These are phyloP conservation scores for Lentithecium fluviatile DNA, from an alignment of 495 filamentous ascomycete species.

Conservation along the genomic window DNA sequence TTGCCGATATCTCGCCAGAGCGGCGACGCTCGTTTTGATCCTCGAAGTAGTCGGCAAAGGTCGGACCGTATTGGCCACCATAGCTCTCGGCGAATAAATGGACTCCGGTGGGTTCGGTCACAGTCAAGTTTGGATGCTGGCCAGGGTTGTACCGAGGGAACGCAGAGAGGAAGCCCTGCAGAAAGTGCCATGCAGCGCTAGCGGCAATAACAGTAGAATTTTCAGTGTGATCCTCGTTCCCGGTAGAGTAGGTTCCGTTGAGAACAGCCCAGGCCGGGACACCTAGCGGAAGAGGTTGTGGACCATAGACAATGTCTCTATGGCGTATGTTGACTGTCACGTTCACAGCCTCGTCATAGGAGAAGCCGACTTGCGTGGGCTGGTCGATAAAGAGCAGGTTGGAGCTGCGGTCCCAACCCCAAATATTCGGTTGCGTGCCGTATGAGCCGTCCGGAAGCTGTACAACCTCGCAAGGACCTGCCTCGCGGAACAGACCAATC, in stretches of 20 bases:
- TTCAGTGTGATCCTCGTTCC: slow-evolving; percentile 52
- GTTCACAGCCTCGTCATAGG: slow-evolving; percentile 46
- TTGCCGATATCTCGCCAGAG: slow-evolving; percentile 40
- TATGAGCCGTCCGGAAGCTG: slow-evolving; percentile 41
- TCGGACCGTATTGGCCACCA: slow-evolving; percentile 51
- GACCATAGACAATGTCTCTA: slow-evolving; percentile 27
- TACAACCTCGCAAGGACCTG: slow-evolving; percentile 43
- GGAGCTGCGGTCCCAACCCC: slow-evolving; percentile 45
- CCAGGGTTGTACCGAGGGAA: slow-evolving; percentile 67
- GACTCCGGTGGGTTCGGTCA: slow-evolving; percentile 43
- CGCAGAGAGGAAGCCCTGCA: slow-evolving; percentile 62
- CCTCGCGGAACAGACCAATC: slow-evolving; percentile 32
- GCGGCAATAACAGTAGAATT: slow-evolving; percentile 68
- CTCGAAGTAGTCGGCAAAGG: slow-evolving; percentile 48
- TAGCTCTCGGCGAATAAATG: slow-evolving; percentile 52
- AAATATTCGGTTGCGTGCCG: slow-evolving; percentile 41
- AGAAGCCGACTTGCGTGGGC: slow-evolving; percentile 47
- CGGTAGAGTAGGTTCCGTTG: slow-evolving; percentile 65
- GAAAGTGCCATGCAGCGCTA: slow-evolving; percentile 64
- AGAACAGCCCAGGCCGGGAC: slow-evolving; percentile 49
- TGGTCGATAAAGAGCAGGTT: slow-evolving; percentile 49
- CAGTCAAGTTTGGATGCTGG: slow-evolving; percentile 46
- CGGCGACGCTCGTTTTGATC: slow-evolving; percentile 44
- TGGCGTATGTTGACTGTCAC: slow-evolving; percentile 42
- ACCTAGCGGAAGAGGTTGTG: slow-evolving; percentile 26